Evolutionary conservation across 208 protist genomes (phyloP).

Genomic region (Acanthamoeba divionensis): DNA sequence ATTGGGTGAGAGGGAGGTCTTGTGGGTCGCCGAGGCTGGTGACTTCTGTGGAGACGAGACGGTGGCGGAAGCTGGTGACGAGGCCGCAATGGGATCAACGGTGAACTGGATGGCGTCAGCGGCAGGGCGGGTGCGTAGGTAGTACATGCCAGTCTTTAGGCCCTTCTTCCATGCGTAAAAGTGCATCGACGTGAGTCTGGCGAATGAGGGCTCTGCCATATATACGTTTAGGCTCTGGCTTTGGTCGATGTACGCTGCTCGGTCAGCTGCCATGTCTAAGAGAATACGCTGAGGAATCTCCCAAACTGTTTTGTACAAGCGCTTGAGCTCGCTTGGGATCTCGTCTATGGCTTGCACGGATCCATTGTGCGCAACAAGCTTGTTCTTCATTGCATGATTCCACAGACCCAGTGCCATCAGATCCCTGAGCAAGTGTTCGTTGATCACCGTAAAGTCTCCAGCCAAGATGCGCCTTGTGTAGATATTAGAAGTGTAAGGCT

Average conservation of each 20-base stretch:
- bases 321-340: constrained; percentile 94
- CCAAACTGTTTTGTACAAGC: constrained; percentile 98
- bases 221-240: constrained; percentile 98
- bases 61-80: not conserved
- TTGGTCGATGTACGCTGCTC: constrained; percentile 98
- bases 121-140: constrained; percentile 94
- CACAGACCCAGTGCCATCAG: constrained; percentile 93
- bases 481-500: constrained; percentile 99
- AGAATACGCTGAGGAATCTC: constrained; percentile 95
- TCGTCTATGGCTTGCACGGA: constrained; percentile 90
- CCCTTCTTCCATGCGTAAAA: constrained; percentile 97
- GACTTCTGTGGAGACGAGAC: not conserved
- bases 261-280: constrained; percentile 98
- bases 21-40: too few species aligned
- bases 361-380: constrained; percentile 94
- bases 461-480: constrained; percentile 96
- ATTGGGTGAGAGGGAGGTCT: too few species aligned
- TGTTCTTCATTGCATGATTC: constrained; percentile 90
- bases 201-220: constrained; percentile 91
- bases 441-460: constrained; percentile 98
- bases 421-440: constrained; percentile 96
- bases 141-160: constrained; percentile 99
- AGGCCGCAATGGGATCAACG: constrained; percentile 83
- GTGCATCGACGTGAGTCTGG: constrained; percentile 98
- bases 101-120: constrained; percentile 99